Evolutionary conservation across 164 flowering plant species (phyloP), one percentile per base, ranked within the genome.

Genomic region (Vitis labrusca): DNA sequence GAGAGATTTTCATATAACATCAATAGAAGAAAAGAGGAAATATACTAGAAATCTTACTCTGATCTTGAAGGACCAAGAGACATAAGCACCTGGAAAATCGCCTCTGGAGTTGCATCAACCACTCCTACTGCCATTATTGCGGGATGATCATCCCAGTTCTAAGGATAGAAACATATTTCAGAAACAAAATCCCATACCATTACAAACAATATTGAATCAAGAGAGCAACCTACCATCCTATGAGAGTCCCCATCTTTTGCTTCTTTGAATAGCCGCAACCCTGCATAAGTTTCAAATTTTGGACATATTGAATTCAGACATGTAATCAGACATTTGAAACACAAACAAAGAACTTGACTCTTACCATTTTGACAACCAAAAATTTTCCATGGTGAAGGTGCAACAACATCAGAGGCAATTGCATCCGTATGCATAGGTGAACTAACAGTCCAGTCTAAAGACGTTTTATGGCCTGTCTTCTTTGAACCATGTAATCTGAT

Each of bases 111-210:
- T 72, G 88, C 97, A 77, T 87, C 91, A 70, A 92, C 86, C 57
- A 91, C 87, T 53, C 98, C 97, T 16, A 94, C 95, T 16, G 98
- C 97, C 98, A 94, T 94, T 82, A 86, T 88, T 74, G 97, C 97
- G 30, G 98, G 97, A 84, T 89, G 91, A 75, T 92, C 93, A 79
- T 86, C 92, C 93, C 93, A 86, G 30, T 81, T 73, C 96, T 85
- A 79, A 79, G 44, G 48, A 80, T 2, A 67, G 44, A 5, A 32
- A 70, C 17, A 68, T 6, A 59, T 59, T 49, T 76, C 66, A 80
- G 79, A 37, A n/a, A 70, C 15, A 37, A 52, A 58, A 37, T 32
- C 27, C 50, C 32, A 49, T 50, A 52, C 27, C 9, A 59, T 58
- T 68, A 50, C 9, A 11, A 56, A 50, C 32, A 66, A 58, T 66